Conservation (phyloP, 176 grass and related monocot genomes). For the Aechmea fasciata region DNA sequence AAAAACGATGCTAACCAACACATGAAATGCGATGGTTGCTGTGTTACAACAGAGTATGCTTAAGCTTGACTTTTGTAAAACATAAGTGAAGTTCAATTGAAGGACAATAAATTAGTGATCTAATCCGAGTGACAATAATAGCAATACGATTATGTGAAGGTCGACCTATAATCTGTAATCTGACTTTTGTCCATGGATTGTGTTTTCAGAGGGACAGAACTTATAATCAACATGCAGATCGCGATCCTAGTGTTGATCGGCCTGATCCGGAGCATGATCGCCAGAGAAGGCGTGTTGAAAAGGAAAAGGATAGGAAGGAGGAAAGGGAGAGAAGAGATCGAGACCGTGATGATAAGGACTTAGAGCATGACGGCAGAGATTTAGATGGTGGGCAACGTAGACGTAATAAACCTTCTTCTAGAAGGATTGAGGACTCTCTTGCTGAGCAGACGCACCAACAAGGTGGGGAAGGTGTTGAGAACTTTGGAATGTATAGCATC, state of each 20-base stretch:
- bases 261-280: constrained; percentile 83
- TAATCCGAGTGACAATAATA: no score
- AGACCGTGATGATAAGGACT: constrained; percentile 81
- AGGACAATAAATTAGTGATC: no score
- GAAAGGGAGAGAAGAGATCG: constrained; percentile 73
- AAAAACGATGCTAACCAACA: neutral
- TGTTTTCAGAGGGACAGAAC: constrained; percentile 65
- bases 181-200: constrained; percentile 4
- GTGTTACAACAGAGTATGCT: no score
- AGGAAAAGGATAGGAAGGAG: constrained; percentile 75
- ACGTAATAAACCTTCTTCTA: constrained; percentile 34
- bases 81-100: no score
- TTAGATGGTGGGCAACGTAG: constrained; percentile 41
- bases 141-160: neutral
- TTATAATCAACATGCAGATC: constrained; percentile 51
- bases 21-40: no score
- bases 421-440: constrained; percentile 31
- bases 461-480: constrained; percentile 30
- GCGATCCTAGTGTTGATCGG: constrained; percentile 74
- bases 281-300: constrained; percentile 61
- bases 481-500: constrained; percentile 43
- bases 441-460: constrained; percentile 37
- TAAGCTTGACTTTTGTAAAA: no score
- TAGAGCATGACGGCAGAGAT: constrained; percentile 71
- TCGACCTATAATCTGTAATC: neutral